Percentiles rank a stretch among this genome's conserved stretches.
These are phyloP conservation scores for Daldinia childiae DNA, from an alignment of 495 filamentous ascomycete species.

Conservation along the genomic window DNA sequence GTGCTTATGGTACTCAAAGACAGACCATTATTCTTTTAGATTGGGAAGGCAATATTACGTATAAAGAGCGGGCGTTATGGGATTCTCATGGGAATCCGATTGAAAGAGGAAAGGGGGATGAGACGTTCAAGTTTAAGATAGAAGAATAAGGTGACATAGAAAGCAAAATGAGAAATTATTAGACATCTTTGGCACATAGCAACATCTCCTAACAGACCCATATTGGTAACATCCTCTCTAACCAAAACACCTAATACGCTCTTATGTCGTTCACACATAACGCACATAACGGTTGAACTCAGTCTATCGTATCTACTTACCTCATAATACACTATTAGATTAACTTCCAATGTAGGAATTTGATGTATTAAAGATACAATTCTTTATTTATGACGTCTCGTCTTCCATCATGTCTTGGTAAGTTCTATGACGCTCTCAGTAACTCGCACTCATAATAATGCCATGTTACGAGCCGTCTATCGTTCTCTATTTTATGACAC, in stretches of 20 bases:
- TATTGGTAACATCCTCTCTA: neutral
- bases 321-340: too few relatives aligned
- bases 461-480: neutral
- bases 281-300: too few relatives aligned
- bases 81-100: conserved; percentile 72
- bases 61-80: conserved; percentile 84
- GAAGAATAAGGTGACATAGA: conserved; percentile 54
- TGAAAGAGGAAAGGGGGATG: conserved; percentile 67
- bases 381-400: too few relatives aligned
- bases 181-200: neutral
- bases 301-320: neutral
- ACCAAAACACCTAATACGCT: neutral
- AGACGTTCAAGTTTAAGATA: conserved; percentile 70
- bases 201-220: neutral
- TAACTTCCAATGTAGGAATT: neutral
- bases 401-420: too few relatives aligned
- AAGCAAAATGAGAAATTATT: neutral
- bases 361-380: too few relatives aligned
- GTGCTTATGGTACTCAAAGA: conserved; percentile 90
- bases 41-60: conserved; percentile 77
- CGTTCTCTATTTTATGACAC: neutral
- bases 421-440: too few relatives aligned
- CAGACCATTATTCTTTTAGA: conserved; percentile 88
- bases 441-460: too few relatives aligned
- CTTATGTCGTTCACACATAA: neutral